Percentiles rank a stretch among this genome's conserved stretches.
Conservation (phyloP, 768 basidiomycete species). For the Amanita polypyramis region DNA sequence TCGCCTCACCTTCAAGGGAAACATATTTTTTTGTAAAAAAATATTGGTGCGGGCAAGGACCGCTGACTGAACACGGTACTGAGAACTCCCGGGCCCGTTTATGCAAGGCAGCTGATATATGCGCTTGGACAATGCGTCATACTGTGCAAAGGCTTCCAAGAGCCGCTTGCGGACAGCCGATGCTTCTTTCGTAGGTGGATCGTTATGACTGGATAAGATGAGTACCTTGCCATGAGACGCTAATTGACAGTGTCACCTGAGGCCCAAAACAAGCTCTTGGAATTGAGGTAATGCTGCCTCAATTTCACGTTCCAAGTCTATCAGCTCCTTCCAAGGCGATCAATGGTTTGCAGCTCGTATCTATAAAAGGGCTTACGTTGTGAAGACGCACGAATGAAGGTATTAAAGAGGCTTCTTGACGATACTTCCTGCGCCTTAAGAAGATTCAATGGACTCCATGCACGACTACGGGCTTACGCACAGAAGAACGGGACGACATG, state of each 20-base stretch:
- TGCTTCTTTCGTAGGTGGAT: conserved; percentile 58
- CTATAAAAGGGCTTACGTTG: conserved; percentile 32
- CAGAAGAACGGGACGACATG: conserved; percentile 75
- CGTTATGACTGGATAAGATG: conserved; percentile 21
- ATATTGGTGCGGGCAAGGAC: conserved; percentile 65
- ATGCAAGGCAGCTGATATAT: conserved; percentile 65
- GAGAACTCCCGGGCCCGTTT: conserved; percentile 54
- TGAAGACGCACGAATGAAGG: conserved; percentile 65
- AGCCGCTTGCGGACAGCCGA: conserved; percentile 67
- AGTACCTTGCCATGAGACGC: neutral
- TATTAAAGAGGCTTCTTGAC: conserved; percentile 45
- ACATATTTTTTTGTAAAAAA: conserved; percentile 88
- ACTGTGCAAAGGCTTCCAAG: conserved; percentile 77
- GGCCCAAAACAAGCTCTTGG: conserved; percentile 68
- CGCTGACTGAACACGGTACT: conserved; percentile 77
- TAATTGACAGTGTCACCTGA: conserved; percentile 37
- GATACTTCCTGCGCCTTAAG: conserved; percentile 69
- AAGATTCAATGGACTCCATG: conserved; percentile 6
- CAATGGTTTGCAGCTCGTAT: neutral
- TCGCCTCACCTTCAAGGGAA: conserved; percentile 63
- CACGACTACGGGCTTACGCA: conserved; percentile 27
- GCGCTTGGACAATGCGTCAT: conserved; percentile 81
- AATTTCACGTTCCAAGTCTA: conserved; percentile 79
- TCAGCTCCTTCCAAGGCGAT: conserved; percentile 40
- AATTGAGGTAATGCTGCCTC: conserved; percentile 80